Conservation (phyloP, 805 yeast genomes). For the Candida dajiaensis region DNA sequence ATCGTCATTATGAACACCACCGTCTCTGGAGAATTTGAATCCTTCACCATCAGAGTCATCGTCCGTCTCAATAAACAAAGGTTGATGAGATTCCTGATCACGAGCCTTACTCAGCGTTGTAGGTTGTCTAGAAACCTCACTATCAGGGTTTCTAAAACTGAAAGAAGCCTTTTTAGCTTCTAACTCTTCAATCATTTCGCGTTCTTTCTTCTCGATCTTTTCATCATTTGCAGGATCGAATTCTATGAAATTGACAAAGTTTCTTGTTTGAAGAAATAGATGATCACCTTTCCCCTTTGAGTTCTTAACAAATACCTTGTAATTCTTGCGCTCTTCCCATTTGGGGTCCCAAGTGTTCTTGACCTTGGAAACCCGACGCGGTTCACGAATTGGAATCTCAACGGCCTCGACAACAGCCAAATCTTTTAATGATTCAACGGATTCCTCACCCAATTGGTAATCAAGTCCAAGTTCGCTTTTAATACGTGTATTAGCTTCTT, state of each 20-base stretch:
- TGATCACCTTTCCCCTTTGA: constrained; percentile 12
- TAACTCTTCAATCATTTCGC: constrained; percentile 1
- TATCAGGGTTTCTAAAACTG: not conserved
- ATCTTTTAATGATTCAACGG: constrained; percentile 26
- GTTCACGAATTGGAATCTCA: constrained; percentile 15
- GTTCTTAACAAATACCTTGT: constrained; percentile 32
- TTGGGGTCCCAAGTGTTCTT: constrained; percentile 9
- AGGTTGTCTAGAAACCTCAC: not conserved
- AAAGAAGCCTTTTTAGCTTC: not conserved
- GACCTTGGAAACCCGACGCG: not conserved
- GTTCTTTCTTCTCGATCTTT: not conserved
- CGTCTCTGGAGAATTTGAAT: constrained; percentile 15
- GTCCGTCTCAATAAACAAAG: constrained; percentile 12
- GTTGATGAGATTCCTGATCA: not conserved
- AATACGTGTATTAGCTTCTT: constrained; percentile 17
- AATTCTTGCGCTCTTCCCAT: constrained; percentile 32
- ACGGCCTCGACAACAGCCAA: constrained; percentile 31
- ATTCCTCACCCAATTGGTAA: constrained; percentile 14
- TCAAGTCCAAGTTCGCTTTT: constrained; percentile 12
- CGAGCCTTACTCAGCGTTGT: not conserved
- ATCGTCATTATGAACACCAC: constrained; percentile 12
- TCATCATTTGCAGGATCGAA: constrained; percentile 16
- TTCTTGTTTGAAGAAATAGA: constrained; percentile 26
- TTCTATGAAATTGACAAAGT: constrained; percentile 26
- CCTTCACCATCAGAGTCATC: constrained; percentile 12